Evolutionary conservation across 805 yeast genomes (phyloP).

Genomic region (Tetrapisispora arboricola): DNA sequence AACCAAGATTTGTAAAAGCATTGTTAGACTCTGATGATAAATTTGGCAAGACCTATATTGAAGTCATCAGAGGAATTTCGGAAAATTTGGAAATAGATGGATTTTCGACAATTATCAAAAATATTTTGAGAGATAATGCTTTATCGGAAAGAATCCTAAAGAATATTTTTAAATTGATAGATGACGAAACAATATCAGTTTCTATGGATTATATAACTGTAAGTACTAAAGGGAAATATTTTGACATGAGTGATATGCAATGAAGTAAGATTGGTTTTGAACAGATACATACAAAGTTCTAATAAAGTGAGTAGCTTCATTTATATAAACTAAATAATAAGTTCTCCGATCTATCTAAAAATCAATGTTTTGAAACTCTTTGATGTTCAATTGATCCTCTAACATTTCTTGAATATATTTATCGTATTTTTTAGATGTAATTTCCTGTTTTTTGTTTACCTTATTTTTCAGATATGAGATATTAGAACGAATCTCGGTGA

Average conservation of each 20-base stretch:
- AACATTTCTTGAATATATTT: slow-evolving; percentile 1
- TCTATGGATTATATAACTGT: slow-evolving; percentile 26
- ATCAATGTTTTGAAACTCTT: neutral
- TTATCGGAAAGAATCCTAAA: slow-evolving; percentile 43
- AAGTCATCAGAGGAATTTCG: slow-evolving; percentile 58
- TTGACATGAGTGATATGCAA: slow-evolving; percentile 2
- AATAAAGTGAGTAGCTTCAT: no score
- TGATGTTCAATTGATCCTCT: neutral
- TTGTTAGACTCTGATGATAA: slow-evolving; percentile 61
- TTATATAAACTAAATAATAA: no score
- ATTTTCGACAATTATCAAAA: slow-evolving; percentile 47
- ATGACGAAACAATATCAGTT: slow-evolving; percentile 37
- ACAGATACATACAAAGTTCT: no score
- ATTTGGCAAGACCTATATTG: slow-evolving; percentile 50
- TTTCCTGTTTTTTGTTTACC: neutral
- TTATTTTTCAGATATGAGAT: slow-evolving; percentile 1
- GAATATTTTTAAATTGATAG: slow-evolving; percentile 45
- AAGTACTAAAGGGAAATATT: slow-evolving; percentile 25
- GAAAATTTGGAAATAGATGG: slow-evolving; percentile 53
- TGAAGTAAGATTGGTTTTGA: no score
- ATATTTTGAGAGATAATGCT: slow-evolving; percentile 55
- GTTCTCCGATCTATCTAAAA: no score
- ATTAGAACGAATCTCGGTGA: slow-evolving; percentile 3
- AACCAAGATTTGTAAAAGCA: slow-evolving; percentile 68
- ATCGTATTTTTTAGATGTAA: neutral